Conservation (phyloP, 805 yeast genomes). For the Lipomyces yamanashiensis region DNA sequence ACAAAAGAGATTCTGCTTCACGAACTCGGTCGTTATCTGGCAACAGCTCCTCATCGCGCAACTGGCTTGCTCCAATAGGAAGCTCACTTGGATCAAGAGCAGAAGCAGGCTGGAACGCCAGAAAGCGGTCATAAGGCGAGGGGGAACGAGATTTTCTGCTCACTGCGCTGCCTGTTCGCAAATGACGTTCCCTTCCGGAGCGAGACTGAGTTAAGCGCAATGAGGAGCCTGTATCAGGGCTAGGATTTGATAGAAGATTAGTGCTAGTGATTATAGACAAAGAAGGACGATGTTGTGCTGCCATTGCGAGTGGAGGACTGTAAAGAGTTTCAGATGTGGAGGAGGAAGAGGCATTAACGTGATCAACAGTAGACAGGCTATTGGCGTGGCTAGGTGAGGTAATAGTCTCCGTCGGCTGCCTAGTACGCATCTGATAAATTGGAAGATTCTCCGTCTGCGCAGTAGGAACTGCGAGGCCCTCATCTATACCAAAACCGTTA, state of each 20-base stretch:
- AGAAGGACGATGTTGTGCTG: conserved; percentile 1
- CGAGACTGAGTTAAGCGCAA: not conserved
- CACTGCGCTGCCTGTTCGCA: conserved; percentile 1
- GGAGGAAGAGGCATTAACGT: too few relatives aligned
- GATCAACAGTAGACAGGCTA: not conserved
- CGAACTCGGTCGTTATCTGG: conserved; percentile 3
- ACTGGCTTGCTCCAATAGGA: conserved; percentile 15
- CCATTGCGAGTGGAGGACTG: not conserved
- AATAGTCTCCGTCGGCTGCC: too few relatives aligned
- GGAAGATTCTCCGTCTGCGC: not conserved
- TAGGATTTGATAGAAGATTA: not conserved
- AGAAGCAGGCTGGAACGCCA: conserved; percentile 28
- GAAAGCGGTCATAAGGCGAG: conserved; percentile 31
- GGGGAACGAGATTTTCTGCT: conserved; percentile 26
- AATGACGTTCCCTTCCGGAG: conserved; percentile 1
- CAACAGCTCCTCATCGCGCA: conserved; percentile 20
- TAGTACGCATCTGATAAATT: too few relatives aligned
- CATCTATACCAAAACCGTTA: not conserved
- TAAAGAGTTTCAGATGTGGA: not conserved
- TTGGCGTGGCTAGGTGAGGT: not conserved
- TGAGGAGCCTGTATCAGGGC: not conserved
- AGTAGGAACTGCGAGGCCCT: too few relatives aligned
- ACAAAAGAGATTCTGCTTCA: conserved; percentile 7
- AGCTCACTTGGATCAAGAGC: conserved; percentile 3
- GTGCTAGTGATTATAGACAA: conserved; percentile 4